Percentiles rank a stretch among this genome's conserved stretches.
Evolutionary conservation across 345 rosid genomes (phyloP).

Genomic region (Pistacia integerrima): DNA sequence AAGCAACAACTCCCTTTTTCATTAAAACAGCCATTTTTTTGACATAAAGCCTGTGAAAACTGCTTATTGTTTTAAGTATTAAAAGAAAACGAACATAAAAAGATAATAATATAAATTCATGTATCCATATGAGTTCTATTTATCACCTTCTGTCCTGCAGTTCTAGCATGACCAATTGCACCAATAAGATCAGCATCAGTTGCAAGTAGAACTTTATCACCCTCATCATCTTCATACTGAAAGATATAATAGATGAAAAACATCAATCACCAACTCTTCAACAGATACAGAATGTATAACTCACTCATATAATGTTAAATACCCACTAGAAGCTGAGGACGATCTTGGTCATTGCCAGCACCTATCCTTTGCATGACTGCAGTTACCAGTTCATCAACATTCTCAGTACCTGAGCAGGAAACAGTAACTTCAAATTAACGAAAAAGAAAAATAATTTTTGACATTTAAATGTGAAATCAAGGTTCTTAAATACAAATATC

Average conservation of each 20-base stretch:
- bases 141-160: slow-evolving; percentile 69
- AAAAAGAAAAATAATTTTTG: not conserved
- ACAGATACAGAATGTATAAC: not conserved
- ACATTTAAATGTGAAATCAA: not conserved
- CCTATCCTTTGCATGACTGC: slow-evolving; percentile 75
- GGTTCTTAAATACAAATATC: slow-evolving; percentile 1
- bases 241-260: slow-evolving; percentile 1
- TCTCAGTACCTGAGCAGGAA: slow-evolving; percentile 52
- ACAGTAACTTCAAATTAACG: not conserved
- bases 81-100: not conserved
- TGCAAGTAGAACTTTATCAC: slow-evolving; percentile 80
- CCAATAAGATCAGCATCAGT: slow-evolving; percentile 73
- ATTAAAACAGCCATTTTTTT: not conserved
- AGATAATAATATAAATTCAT: not conserved
- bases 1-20: not conserved
- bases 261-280: not conserved
- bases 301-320: slow-evolving; percentile 4
- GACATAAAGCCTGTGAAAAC: not conserved
- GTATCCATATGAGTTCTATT: not conserved
- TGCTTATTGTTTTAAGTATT: not conserved
- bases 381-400: slow-evolving; percentile 68
- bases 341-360: slow-evolving; percentile 36
- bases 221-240: slow-evolving; percentile 92
- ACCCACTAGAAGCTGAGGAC: slow-evolving; percentile 76
- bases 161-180: slow-evolving; percentile 71